Evolutionary conservation across 768 basidiomycete genomes (phyloP).

Genomic region (Mycena indigotica): DNA sequence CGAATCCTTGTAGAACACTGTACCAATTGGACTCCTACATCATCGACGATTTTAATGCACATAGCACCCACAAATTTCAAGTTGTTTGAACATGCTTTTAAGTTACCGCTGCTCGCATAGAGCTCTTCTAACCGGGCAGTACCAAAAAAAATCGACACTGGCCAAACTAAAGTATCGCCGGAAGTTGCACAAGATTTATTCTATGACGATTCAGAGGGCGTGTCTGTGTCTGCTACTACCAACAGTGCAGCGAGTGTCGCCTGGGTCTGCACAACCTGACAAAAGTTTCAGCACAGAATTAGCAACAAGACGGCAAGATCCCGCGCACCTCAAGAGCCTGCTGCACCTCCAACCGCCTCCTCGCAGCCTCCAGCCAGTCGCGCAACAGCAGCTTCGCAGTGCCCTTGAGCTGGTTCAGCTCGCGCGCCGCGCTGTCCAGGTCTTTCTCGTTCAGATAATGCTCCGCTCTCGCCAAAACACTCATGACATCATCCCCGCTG

Average conservation of each 20-base stretch:
- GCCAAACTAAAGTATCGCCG: no score
- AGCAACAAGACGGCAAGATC: neutral
- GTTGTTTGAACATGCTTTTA: no score
- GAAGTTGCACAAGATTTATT: no score
- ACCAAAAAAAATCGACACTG: no score
- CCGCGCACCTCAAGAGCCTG: conserved; percentile 86
- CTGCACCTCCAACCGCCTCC: conserved; percentile 84
- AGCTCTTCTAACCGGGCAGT: no score
- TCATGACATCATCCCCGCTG: conserved; percentile 81
- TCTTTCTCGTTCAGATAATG: conserved; percentile 91
- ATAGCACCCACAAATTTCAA: no score
- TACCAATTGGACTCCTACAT: no score
- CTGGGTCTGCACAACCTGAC: conserved; percentile 78
- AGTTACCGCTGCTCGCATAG: no score
- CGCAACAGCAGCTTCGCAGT: conserved; percentile 70
- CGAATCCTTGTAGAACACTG: no score
- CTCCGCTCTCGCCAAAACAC: conserved; percentile 86
- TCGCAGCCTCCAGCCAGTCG: conserved; percentile 92
- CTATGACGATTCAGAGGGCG: neutral
- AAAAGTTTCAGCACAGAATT: conserved; percentile 13
- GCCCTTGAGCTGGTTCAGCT: conserved; percentile 88
- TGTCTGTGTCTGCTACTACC: conserved; percentile 42
- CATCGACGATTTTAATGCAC: no score
- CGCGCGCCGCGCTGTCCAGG: conserved; percentile 83
- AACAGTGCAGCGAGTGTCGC: conserved; percentile 81